These are phyloP conservation scores for Phaeomoniella chlamydospora DNA, from an alignment of 2,329 filamentous ascomycete species.

Conservation along the genomic window DNA sequence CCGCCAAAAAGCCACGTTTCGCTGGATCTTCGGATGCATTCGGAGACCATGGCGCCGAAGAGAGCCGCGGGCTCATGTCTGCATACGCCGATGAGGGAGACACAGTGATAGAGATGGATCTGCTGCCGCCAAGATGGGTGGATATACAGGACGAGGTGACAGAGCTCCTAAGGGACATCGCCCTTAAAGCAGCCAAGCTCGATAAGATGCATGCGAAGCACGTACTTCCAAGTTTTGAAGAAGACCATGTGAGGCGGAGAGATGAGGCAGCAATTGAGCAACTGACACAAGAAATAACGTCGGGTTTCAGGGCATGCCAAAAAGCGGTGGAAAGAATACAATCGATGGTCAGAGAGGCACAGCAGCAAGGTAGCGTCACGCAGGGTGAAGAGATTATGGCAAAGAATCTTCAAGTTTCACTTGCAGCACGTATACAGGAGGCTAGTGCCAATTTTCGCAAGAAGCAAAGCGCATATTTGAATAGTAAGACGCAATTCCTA, in stretches of 20 bases:
- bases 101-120: conserved; percentile 94
- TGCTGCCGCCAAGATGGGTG: conserved; percentile 87
- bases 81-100: conserved; percentile 74
- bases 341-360: conserved; percentile 68
- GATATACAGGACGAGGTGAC: conserved; percentile 90
- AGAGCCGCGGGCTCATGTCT: conserved; percentile 73
- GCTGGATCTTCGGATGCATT: conserved; percentile 44
- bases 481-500: conserved; percentile 46
- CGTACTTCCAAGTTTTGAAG: conserved; percentile 89
- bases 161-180: conserved; percentile 65
- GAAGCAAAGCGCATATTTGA: conserved; percentile 92
- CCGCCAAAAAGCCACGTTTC: conserved; percentile 68
- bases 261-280: conserved; percentile 86
- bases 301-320: conserved; percentile 80
- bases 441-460: conserved; percentile 86
- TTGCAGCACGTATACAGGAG: conserved; percentile 80
- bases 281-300: conserved; percentile 80
- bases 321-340: conserved; percentile 78
- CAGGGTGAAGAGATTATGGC: conserved; percentile 90
- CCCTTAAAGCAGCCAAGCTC: conserved; percentile 66
- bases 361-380: conserved; percentile 50
- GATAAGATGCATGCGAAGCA: conserved; percentile 96
- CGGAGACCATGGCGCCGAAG: conserved; percentile 47
- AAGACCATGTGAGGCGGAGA: conserved; percentile 72
- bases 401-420: conserved; percentile 82